A percentile compares a stretch with the other conserved stretches of the same genome.
phyloP scores from a whole-genome alignment of 2,329 filamentous ascomycete genomes.

The Penicillium italicum region DNA sequence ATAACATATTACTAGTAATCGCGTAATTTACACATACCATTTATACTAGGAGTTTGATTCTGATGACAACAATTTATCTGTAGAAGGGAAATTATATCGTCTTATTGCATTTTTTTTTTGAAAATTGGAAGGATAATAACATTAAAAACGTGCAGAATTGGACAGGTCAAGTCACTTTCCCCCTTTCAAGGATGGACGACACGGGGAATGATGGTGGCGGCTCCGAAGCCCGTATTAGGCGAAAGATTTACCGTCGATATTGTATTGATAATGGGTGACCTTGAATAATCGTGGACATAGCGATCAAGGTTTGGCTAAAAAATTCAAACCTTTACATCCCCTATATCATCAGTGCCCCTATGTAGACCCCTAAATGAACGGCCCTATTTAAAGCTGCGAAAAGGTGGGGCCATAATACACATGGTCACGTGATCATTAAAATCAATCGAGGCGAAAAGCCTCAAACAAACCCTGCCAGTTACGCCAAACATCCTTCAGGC shows the following conservation, averaged over 20 bases:
- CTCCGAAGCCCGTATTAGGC: neutral
- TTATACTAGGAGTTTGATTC: neutral
- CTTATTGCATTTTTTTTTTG: too few species aligned
- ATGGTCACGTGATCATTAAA: neutral
- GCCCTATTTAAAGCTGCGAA: neutral
- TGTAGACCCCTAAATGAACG: neutral
- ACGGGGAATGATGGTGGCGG: neutral
- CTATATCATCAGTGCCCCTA: neutral
- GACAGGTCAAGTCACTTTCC: neutral
- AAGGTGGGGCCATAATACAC: neutral
- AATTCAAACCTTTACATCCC: neutral
- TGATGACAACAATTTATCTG: neutral
- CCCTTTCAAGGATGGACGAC: neutral
- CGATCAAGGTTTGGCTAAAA: neutral
- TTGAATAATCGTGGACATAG: neutral
- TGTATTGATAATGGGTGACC: too few species aligned
- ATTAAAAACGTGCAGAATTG: neutral
- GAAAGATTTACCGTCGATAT: neutral
- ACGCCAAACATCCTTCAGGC: neutral
- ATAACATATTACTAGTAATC: neutral
- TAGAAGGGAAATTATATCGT: neutral
- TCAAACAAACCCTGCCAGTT: neutral
- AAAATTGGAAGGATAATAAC: neutral
- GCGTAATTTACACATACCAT: neutral
- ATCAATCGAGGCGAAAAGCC: slow-evolving; percentile 2